phyloP scores from a whole-genome alignment of 345 rosid genomes.

The Eucalyptus marginata region DNA sequence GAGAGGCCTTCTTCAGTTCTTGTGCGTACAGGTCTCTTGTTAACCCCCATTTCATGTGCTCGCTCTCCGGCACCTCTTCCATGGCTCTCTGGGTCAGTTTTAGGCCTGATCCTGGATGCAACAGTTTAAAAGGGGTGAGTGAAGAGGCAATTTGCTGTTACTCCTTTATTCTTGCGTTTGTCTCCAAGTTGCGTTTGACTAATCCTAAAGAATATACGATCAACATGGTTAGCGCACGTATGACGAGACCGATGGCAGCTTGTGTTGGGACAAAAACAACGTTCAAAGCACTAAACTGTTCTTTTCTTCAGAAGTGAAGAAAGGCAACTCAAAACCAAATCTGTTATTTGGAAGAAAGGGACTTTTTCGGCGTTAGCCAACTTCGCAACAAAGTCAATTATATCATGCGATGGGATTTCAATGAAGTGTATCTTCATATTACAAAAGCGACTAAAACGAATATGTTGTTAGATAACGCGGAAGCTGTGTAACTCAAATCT shows the following conservation, averaged over 20 bases:
- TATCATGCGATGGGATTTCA: not conserved
- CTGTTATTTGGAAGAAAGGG: not conserved
- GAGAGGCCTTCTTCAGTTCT: conserved; percentile 2
- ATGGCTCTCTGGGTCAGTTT: not conserved
- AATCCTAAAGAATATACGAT: not conserved
- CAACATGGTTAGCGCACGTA: not conserved
- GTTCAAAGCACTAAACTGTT: not conserved
- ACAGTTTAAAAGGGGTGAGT: not conserved
- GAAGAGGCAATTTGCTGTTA: not conserved
- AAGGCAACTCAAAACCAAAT: not conserved
- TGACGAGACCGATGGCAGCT: not conserved
- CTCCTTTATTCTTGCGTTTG: not conserved
- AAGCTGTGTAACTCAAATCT: not conserved
- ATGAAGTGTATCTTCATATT: not conserved
- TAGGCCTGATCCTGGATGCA: not conserved
- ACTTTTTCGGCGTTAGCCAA: not conserved
- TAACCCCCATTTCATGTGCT: not conserved
- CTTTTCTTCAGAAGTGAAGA: not conserved
- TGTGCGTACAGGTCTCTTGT: not conserved
- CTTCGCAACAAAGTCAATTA: not conserved
- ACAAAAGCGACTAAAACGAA: not conserved
- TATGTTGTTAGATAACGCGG: not conserved
- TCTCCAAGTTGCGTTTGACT: not conserved
- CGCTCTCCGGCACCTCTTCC: not conserved
- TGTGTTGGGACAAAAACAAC: not conserved